phyloP scores from a whole-genome alignment of 2,329 filamentous ascomycete genomes.

The Epichloe sibirici region DNA sequence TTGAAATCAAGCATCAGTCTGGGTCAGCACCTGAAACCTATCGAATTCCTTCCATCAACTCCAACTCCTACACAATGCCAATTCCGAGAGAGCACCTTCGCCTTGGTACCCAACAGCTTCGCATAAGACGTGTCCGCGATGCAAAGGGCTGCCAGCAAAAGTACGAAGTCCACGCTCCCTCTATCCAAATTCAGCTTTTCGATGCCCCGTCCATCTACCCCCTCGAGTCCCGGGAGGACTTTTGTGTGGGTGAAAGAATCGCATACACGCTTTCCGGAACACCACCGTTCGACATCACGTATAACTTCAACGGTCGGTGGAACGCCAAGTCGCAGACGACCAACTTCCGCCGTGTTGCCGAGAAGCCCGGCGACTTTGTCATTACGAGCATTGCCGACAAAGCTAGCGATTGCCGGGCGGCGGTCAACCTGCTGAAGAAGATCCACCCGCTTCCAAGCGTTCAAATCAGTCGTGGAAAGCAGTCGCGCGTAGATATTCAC shows the following conservation, averaged over 20 bases:
- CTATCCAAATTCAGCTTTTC: constrained; percentile 83
- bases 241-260: constrained; percentile 90
- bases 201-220: constrained; percentile 86
- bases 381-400: constrained; percentile 82
- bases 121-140: constrained; percentile 82
- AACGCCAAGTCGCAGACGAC: constrained; percentile 71
- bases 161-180: constrained; percentile 56
- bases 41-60: constrained; percentile 66
- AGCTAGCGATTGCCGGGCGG: constrained; percentile 75
- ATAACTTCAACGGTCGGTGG: constrained; percentile 73
- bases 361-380: constrained; percentile 76
- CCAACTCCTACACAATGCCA: constrained; percentile 62
- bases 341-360: constrained; percentile 85
- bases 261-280: constrained; percentile 85
- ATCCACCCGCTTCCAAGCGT: constrained; percentile 92
- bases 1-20: constrained; percentile 87
- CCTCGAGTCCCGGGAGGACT: constrained; percentile 72
- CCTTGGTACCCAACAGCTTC: constrained; percentile 78
- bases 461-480: constrained; percentile 72
- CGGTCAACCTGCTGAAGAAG: constrained; percentile 63
- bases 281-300: constrained; percentile 84
- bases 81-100: constrained; percentile 78
- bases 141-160: constrained; percentile 74
- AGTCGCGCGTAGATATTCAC: constrained; percentile 81
- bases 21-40: constrained; percentile 69